These are phyloP conservation scores for Arctium lappa DNA, from an alignment of 129 eudicot genomes.

Conservation along the genomic window DNA sequence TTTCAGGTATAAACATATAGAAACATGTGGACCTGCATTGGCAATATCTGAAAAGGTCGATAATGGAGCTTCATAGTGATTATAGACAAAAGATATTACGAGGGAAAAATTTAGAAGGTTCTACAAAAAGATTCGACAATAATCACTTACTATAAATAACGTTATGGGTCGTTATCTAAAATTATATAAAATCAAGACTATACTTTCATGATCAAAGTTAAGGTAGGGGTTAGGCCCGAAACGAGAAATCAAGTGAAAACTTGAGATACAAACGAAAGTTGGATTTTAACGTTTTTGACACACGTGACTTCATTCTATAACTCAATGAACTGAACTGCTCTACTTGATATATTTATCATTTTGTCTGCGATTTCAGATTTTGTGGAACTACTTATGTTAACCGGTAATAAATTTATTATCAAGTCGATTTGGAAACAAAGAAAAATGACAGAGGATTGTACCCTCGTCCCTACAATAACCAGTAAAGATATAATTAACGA, in stretches of 20 bases:
- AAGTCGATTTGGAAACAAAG: neutral
- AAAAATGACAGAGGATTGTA: neutral
- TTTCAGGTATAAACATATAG: neutral
- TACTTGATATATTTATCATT: neutral
- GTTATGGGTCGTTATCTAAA: neutral
- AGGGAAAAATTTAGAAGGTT: neutral
- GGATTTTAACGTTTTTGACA: neutral
- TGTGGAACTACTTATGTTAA: neutral
- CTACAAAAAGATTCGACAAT: neutral
- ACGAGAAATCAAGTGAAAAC: neutral
- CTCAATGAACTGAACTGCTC: neutral
- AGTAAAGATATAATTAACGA: too few species aligned
- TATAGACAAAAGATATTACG: neutral
- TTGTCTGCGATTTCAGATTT: too few species aligned
- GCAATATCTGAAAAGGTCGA: neutral
- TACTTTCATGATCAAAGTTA: neutral
- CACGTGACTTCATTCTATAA: neutral
- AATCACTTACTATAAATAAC: neutral
- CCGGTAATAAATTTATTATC: too few species aligned
- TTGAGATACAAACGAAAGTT: neutral
- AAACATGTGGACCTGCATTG: neutral
- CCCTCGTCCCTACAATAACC: neutral
- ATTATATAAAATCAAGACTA: neutral
- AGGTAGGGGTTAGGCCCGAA: neutral
- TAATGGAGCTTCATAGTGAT: neutral